phyloP scores from a whole-genome alignment of 805 yeast species.

The Blastobotrys americana region DNA sequence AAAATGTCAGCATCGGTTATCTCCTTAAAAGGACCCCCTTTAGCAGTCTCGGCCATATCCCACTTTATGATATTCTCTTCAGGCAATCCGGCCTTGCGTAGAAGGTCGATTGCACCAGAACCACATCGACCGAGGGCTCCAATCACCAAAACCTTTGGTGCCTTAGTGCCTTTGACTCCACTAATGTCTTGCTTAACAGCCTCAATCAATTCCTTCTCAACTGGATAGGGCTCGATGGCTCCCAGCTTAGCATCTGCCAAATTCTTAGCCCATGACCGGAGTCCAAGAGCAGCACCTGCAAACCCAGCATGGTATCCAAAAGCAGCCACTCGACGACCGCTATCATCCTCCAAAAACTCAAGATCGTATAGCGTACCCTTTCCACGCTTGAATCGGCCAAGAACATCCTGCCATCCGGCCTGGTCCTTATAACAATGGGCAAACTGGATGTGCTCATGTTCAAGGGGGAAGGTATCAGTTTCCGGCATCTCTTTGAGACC shows the following conservation, averaged over 20 bases:
- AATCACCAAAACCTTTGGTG: constrained; percentile 76
- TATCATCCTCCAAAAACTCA: constrained; percentile 88
- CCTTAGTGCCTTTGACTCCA: constrained; percentile 38
- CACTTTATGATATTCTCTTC: constrained; percentile 77
- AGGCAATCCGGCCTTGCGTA: constrained; percentile 80
- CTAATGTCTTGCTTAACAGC: constrained; percentile 44
- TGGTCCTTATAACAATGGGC: constrained; percentile 99
- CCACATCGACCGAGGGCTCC: constrained; percentile 99
- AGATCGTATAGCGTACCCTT: constrained; percentile 86
- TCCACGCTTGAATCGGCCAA: constrained; percentile 84
- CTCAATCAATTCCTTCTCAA: constrained; percentile 65
- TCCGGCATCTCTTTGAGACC: constrained; percentile 97
- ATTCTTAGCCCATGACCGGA: constrained; percentile 84
- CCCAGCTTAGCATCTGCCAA: constrained; percentile 59
- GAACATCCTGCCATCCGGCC: constrained; percentile 92
- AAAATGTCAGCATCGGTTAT: constrained; percentile 82
- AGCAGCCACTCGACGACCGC: constrained; percentile 98
- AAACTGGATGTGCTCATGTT: constrained; percentile 95
- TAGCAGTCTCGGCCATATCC: constrained; percentile 96
- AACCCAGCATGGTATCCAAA: constrained; percentile 99
- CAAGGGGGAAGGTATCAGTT: constrained; percentile 77
- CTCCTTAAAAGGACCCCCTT: constrained; percentile 95
- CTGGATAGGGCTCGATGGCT: constrained; percentile 74
- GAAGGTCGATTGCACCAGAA: constrained; percentile 85
- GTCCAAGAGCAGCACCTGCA: constrained; percentile 97